Evolutionary conservation across 2,329 filamentous ascomycete species (phyloP), one percentile per base, ranked within the genome.

Genomic region (Penicillium olsonii): DNA sequence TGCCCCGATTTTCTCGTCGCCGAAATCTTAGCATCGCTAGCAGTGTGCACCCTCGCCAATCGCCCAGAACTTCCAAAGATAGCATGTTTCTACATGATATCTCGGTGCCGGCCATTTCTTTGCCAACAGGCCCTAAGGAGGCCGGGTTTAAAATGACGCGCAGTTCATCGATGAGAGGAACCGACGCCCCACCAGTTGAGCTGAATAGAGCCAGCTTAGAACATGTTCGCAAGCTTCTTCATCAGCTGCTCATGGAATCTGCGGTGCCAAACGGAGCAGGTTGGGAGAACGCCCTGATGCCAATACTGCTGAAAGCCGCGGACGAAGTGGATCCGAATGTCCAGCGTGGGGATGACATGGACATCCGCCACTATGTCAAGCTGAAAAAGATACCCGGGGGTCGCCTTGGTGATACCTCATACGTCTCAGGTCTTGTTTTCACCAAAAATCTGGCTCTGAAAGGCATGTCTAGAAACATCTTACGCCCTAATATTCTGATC

Each of bases 311-410:
- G 18, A 88, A 88, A 60, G 94, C 92, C 56, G 95, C 92, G 0
- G 91, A 96, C 57, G 94, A 97, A 65, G 92, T 99, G 3, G 88
- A 95, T 55, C 94, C 94, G 1, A 89, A 97, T 68, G 89, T 96
- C 37, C 87, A 91, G 48, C 83, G 84, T 47, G 92, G 91, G 22
- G 94, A 99, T 68, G 89, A 94, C 65, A 97, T 99, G 79, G 94
- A 99, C 67, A 94, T 99, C 52, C 84, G 94, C 3, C 92, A 97
- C 67, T 99, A 96, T 65, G 90, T 99, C 55, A 99, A 99, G 68
- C 75, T 99, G 24, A 99, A 99, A 68, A 95, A 95, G 67, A 94
- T 99, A 11, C 89, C 92, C 0, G 92, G 94, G 14, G 92, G 92
- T 14, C 87, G 83, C 56, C 92, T 92, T 15, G 85, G 89, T 19